Base-by-base conservation (phyloP, 2,329 filamentous ascomycete species). In the Diaporthe caulivora region DNA sequence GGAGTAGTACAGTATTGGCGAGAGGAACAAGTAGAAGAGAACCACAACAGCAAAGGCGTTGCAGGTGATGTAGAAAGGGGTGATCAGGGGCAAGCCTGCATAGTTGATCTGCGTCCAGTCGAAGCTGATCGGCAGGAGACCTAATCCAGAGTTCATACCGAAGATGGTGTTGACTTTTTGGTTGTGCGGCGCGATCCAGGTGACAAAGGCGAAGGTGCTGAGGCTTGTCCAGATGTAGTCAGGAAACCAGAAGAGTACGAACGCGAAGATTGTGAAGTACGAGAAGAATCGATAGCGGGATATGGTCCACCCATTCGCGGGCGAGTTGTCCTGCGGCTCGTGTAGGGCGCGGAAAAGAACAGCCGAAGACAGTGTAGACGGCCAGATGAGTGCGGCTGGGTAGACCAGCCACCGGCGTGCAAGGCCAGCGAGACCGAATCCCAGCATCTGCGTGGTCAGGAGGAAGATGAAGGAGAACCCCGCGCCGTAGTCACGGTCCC, bases 381-480 rank as follows among this genome's bases (percentile, higher is more conserved):
- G 82, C 81, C 82, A 83, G 73, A 83, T 79, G 53, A 82, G 80
- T 9, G 76, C 76, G 21, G 80, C 81, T 1, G 82, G 82, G 64
- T 82, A 80, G 21, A 83, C 80, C 5, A 83, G 76, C 80, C 80
- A 83, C 24, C 80, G 79, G 5, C 78, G 77, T 3, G 80, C 74
- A 9, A 83, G 76, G 9, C 82, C 82, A 11, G 82, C 81, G 13
- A 82, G 77, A 3, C 81, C 81, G 54, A 82, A 82, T 1, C 80
- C 80, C 17, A 81, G 74, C 79, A 81, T 80, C 60, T 80, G 79
- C 1, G 79, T 79, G 1, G 79, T 80, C 64, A 81, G 64, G 17
- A 81, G 76, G 47, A 80, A 81, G n/a, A 81, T 68, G 60, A 81
- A 81, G 7, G 78, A 79, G 69, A 81, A 81, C 0, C 80, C 80